These are phyloP conservation scores for Cucurbita ficifolia DNA, from an alignment of 306 rosid species.

Conservation along the genomic window DNA sequence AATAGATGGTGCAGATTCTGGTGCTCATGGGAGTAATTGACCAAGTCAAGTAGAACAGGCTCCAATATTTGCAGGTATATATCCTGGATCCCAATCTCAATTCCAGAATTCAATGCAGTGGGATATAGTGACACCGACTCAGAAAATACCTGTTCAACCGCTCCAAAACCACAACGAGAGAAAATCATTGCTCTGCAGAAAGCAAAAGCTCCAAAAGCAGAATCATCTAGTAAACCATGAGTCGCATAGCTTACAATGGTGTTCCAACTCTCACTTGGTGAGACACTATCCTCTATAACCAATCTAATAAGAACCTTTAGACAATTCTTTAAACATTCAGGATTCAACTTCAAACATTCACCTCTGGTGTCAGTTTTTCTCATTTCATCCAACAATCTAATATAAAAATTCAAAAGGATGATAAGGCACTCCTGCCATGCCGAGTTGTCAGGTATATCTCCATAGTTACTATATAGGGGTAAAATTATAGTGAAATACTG, in stretches of 20 bases:
- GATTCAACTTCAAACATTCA: slow-evolving; percentile 28
- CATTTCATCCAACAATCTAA: slow-evolving; percentile 72
- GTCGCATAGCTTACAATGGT: slow-evolving; percentile 43
- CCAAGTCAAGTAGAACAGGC: slow-evolving; percentile 48
- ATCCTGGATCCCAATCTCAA: slow-evolving; percentile 32
- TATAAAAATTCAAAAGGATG: slow-evolving; percentile 70
- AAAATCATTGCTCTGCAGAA: slow-evolving; percentile 80
- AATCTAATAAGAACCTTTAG: slow-evolving; percentile 61
- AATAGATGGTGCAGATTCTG: slow-evolving; percentile 49
- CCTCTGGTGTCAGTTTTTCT: slow-evolving; percentile 37
- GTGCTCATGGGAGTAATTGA: slow-evolving; percentile 47
- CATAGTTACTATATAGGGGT: slow-evolving; percentile 45
- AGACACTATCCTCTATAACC: slow-evolving; percentile 75
- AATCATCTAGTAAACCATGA: slow-evolving; percentile 46
- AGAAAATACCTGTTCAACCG: slow-evolving; percentile 66
- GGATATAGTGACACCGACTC: slow-evolving; percentile 33
- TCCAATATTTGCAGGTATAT: slow-evolving; percentile 63
- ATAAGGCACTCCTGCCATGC: slow-evolving; percentile 91
- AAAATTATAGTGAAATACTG: slow-evolving; percentile 46
- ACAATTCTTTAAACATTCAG: slow-evolving; percentile 51
- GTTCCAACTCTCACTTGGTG: slow-evolving; percentile 90
- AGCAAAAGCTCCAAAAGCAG: slow-evolving; percentile 34
- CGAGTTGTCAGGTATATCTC: slow-evolving; percentile 63
- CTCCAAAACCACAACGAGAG: slow-evolving; percentile 84
- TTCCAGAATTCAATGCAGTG: slow-evolving; percentile 24